Conservation (phyloP, 2,329 filamentous ascomycete genomes). For the Fonsecaea multimorphosa region DNA sequence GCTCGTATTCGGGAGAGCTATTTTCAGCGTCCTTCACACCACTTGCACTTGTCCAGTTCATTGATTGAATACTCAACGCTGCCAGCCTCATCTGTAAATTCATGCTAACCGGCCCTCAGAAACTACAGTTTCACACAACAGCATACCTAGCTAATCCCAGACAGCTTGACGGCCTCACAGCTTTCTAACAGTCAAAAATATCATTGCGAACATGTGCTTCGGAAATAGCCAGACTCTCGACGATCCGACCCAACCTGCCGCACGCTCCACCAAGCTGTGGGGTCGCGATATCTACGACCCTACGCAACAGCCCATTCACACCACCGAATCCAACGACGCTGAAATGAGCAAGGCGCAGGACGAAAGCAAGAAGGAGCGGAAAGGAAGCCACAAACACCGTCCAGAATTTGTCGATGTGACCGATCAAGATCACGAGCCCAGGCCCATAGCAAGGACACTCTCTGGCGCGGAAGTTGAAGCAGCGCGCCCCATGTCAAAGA, state of each 20-base stretch:
- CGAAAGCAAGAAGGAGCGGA: not conserved
- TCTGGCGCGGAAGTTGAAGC: not conserved
- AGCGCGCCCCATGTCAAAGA: not conserved
- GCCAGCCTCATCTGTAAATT: not conserved
- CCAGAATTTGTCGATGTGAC: constrained; percentile 10
- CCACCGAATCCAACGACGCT: constrained; percentile 25
- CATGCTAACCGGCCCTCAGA: not conserved
- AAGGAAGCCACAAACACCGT: constrained; percentile 9
- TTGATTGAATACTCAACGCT: not conserved
- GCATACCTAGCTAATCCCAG: not conserved
- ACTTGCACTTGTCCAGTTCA: not conserved
- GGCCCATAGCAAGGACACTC: not conserved
- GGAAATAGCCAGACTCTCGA: constrained; percentile 9
- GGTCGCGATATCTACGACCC: constrained; percentile 21
- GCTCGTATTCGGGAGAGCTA: constrained; percentile 19
- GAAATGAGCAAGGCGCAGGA: constrained; percentile 2
- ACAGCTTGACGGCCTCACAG: not conserved
- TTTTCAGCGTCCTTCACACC: constrained; percentile 11
- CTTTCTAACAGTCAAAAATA: not conserved
- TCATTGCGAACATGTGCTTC: constrained; percentile 29
- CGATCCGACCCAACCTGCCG: constrained; percentile 32
- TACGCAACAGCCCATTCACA: constrained; percentile 32
- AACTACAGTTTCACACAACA: not conserved
- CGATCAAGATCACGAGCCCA: constrained; percentile 10
- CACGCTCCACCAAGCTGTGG: constrained; percentile 11